Conservation (phyloP, 2,329 filamentous ascomycete species). For the Xylariaceae sp. region DNA sequence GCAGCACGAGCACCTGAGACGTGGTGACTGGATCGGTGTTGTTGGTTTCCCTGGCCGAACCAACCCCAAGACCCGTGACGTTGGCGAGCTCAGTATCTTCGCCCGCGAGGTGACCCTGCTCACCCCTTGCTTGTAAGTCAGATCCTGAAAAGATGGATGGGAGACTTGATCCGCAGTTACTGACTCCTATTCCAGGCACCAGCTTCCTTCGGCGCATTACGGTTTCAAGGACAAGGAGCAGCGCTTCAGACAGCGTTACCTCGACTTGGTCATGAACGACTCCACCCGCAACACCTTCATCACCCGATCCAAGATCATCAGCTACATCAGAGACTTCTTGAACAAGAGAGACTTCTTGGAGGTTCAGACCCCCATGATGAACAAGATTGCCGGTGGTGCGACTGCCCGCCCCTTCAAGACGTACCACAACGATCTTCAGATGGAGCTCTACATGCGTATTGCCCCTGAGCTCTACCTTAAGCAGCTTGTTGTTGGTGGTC, state of each 20-base stretch:
- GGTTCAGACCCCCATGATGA: constrained; percentile 90
- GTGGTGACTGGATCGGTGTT: constrained; percentile 90
- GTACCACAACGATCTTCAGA: constrained; percentile 91
- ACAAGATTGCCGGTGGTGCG: constrained; percentile 88
- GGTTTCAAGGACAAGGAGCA: constrained; percentile 95
- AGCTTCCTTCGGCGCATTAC: constrained; percentile 83
- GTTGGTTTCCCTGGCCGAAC: constrained; percentile 80
- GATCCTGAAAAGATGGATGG: not conserved
- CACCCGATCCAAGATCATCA: constrained; percentile 80
- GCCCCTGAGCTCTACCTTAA: constrained; percentile 96
- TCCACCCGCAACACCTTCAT: constrained; percentile 75
- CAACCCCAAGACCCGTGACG: constrained; percentile 80
- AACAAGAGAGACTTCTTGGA: constrained; percentile 84
- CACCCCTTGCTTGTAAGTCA: constrained; percentile 67
- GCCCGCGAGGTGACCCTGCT: constrained; percentile 80
- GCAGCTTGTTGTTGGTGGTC: constrained; percentile 88
- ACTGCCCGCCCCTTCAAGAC: constrained; percentile 94
- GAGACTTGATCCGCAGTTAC: not conserved
- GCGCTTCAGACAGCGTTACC: constrained; percentile 85
- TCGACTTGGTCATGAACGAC: constrained; percentile 97
- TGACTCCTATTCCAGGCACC: constrained; percentile 44
- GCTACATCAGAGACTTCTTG: constrained; percentile 83
- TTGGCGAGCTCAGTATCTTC: constrained; percentile 92
- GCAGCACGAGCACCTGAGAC: constrained; percentile 82
- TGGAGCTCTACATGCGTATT: constrained; percentile 91